A percentile compares a stretch with the other conserved stretches of the same genome.
These are phyloP conservation scores for Rhodosporidiobolus sp. DNA, from an alignment of 768 basidiomycete species.

Conservation along the genomic window DNA sequence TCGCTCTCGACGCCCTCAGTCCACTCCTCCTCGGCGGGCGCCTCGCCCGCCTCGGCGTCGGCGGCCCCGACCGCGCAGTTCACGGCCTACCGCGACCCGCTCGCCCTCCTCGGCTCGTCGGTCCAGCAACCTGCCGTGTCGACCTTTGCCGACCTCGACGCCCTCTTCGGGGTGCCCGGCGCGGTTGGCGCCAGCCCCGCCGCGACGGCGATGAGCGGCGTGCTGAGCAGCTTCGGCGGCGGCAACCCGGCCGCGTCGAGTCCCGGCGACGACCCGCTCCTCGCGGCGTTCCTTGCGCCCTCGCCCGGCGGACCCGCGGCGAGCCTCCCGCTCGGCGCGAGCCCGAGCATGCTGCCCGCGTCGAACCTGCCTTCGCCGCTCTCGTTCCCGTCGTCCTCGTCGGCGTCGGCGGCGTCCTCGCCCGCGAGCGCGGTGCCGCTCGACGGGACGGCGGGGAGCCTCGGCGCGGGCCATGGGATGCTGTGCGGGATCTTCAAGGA, in stretches of 20 bases:
- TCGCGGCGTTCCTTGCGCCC: background rate
- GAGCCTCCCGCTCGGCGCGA: background rate
- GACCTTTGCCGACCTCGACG: conserved; percentile 31
- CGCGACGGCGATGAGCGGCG: background rate
- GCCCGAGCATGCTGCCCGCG: background rate
- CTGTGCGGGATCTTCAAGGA: background rate
- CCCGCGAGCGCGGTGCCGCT: background rate
- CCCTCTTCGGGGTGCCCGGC: conserved; percentile 9
- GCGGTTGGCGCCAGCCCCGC: background rate
- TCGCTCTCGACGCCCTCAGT: background rate
- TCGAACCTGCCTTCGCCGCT: background rate
- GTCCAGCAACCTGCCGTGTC: background rate
- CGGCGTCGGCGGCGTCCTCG: background rate
- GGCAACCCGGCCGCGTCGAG: background rate
- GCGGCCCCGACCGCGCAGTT: conserved; percentile 6
- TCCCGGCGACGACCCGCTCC: background rate
- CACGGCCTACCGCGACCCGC: conserved; percentile 33
- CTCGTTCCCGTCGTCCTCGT: background rate
- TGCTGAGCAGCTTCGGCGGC: background rate
- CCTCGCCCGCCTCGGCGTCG: background rate
- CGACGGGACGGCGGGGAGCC: background rate
- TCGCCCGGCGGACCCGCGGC: background rate
- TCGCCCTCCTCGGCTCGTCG: conserved; percentile 4
- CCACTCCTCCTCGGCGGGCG: background rate
- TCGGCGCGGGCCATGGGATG: background rate